Evolutionary conservation across 2,329 filamentous ascomycete genomes (phyloP), one percentile per base, ranked within the genome.

Genomic region (Trichophaea hybrida): DNA sequence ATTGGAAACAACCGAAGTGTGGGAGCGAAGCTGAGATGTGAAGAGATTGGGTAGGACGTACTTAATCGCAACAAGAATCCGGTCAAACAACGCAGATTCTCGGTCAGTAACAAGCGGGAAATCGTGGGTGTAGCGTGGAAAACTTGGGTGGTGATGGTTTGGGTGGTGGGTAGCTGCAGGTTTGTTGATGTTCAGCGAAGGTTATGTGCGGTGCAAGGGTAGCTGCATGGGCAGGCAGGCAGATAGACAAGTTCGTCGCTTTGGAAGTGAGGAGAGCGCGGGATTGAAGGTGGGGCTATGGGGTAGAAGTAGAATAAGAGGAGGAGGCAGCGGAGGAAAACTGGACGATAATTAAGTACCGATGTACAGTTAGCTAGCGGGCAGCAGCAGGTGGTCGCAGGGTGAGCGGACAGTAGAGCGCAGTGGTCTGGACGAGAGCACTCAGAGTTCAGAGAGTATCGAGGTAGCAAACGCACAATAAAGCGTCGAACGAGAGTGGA

Each of bases 401-500:
- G 13, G 33, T 12, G 32, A 37, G 50, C 34, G 50, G 50, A 35
- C 50, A 53, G 50, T 34, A 13, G 40, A 46, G n/a, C n/a, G 40
- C 40, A 17, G 50, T 4, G 50, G 50, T n/a, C 50, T 33, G 32
- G 13, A 37, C 32, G 24, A 53, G 50, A 53, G 37, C n/a, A n/a
- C 24, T 24, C 24, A 24, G 24, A 24, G 24, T n/a, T n/a, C n/a
- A 24, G n/a, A 53, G 50, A 35, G 10, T 49, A 8, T 49, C 12
- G 50, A 53, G 50, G 53, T 46, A 55, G 53, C 53, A 55, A 55
- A 55, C 53, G 53, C 53, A 55, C 15, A 33, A 15, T 24, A 43
- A 17, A 13, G 12, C 35, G 34, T 35, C 24, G 33, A 33, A 35
- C 12, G 10, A 37, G 50, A 53, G 32, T 17, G 48, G 48, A 17